Base-by-base conservation (phyloP, 176 grass and related monocot genomes). In the Hsuehochloa calcarea region DNA sequence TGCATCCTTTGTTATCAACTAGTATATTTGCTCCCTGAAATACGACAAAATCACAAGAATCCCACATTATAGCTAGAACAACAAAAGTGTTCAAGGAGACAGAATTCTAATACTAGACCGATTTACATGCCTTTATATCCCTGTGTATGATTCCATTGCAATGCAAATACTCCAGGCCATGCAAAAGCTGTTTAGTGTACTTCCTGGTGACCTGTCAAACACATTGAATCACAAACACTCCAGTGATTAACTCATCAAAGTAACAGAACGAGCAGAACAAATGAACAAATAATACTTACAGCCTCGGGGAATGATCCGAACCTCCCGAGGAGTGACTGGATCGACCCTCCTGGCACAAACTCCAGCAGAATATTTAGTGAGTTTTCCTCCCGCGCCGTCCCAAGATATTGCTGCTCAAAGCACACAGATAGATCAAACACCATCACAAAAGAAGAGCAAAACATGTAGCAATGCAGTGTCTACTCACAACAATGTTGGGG, bases 1-100 rank as follows among this genome's bases (percentile, higher is more conserved):
- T 97, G 83, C 95, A 95, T 40, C 95, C 95, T 80, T 97, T 95
- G 78, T 97, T 95, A 74, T 97, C 95, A 41, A 97, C 92, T 47
- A 97, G 91, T 86, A 95, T 98, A 66, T 95, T 98, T 75, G 93
- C 95, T 35, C 95, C 95, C 95, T 98, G 80, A 68, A 88, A 85
- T 90, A 12, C 37, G 26, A 80, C 5, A 26, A 65, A 59, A 72
- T 68, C 40, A 58, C 5, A 85, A 52, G 17, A 65, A 49, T 26
- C 1, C 22, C 8, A 27, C 5, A 50, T 63, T 83, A 64, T 37
- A 72, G 55, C 52, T 25, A 70, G 31, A 27, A n/a, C 43, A 65
- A 86, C n/a, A 44, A 54, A 82, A 77, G 55, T 9, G 4, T 56
- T 68, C 34, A 59, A 44, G 6, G 23, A 40, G 0, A 64, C 23